Percentiles rank a stretch among this genome's conserved stretches.
These are phyloP conservation scores for barley (Hordeum vulgare) DNA, from an alignment of 176 grass and related monocot genomes.

Conservation along the genomic window MorexV3_pseudomolecules_assembly NC_058523.1:561587343-561587842, in stretches of 20 bases:
- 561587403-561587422: too few species aligned
- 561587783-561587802: neutral
- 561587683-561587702: neutral
- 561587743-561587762: neutral
- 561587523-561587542: neutral
- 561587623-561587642: neutral
- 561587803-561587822: neutral
- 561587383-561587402: too few species aligned
- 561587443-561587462: too few species aligned
- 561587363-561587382: too few species aligned
- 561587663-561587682: neutral
- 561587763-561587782: neutral
- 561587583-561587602: neutral
- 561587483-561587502: too few species aligned
- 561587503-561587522: neutral
- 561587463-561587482: too few species aligned
- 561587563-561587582: neutral
- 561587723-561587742: too few species aligned
- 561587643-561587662: neutral
- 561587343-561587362: too few species aligned
- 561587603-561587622: neutral
- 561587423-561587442: too few species aligned
- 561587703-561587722: too few species aligned
- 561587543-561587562: neutral
- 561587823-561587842: too few species aligned